Conservation (phyloP, 805 yeast genomes). For the Yamadazyma paraphyllophila region DNA sequence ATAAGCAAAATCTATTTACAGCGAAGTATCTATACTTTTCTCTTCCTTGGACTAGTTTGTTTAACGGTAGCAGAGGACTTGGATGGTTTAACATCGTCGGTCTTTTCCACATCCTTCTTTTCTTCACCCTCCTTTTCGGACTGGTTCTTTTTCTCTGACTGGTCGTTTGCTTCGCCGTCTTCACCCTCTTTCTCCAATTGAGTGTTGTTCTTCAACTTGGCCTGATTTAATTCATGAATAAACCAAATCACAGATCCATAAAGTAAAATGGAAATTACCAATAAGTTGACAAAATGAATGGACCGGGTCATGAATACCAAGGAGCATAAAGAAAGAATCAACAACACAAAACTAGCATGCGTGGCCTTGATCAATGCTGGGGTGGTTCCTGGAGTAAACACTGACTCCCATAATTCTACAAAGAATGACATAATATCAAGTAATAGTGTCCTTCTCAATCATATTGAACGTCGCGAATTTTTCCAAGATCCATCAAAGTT, state of each 20-base stretch:
- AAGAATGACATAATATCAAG: slow-evolving; percentile 39
- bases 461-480: background rate
- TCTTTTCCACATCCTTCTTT: background rate
- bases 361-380: slow-evolving; percentile 90
- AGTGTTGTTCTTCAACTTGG: slow-evolving; percentile 45
- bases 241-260: slow-evolving; percentile 92
- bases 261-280: slow-evolving; percentile 57
- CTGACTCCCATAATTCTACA: slow-evolving; percentile 80
- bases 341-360: slow-evolving; percentile 71
- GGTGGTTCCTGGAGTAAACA: slow-evolving; percentile 89
- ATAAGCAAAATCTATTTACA: background rate
- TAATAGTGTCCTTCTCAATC: background rate
- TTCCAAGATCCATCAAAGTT: background rate
- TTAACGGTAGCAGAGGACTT: background rate
- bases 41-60: slow-evolving; percentile 14
- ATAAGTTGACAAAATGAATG: slow-evolving; percentile 61
- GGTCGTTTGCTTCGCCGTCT: background rate
- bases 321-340: slow-evolving; percentile 53
- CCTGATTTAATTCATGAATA: slow-evolving; percentile 58
- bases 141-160: background rate
- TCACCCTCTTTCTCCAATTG: slow-evolving; percentile 24
- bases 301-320: slow-evolving; percentile 62
- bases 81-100: background rate
- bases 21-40: slow-evolving; percentile 15
- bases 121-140: background rate